These are phyloP conservation scores for Fusarium goolgardi DNA, from an alignment of 2,329 filamentous ascomycete species.

Conservation along the genomic window DNA sequence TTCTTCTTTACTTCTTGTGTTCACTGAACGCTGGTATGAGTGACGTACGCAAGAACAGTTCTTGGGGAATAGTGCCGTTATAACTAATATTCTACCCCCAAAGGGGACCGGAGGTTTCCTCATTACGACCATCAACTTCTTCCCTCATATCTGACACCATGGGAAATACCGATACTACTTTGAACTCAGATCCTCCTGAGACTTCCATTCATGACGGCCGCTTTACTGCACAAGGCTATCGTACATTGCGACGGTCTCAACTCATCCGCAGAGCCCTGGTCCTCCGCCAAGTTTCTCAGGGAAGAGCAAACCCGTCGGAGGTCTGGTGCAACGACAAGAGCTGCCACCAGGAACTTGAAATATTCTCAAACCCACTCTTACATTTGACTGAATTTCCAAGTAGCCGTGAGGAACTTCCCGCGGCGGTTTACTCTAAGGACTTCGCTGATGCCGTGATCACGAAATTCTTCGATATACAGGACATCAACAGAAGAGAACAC, in stretches of 20 bases:
- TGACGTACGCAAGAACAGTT: not conserved
- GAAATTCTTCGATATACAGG: constrained; percentile 17
- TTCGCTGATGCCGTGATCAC: constrained; percentile 35
- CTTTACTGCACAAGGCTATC: constrained; percentile 3
- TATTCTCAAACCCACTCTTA: constrained; percentile 21
- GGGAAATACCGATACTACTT: not conserved
- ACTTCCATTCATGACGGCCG: not conserved
- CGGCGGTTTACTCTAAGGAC: constrained; percentile 32
- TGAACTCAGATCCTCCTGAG: not conserved
- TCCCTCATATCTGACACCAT: not conserved
- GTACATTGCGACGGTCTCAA: constrained; percentile 24
- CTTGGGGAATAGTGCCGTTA: not conserved
- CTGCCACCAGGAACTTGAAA: constrained; percentile 23
- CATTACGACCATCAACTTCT: not conserved
- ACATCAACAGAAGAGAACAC: constrained; percentile 10
- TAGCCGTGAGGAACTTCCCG: constrained; percentile 18
- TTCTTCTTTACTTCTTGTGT: not conserved
- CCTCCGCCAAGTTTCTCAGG: constrained; percentile 33
- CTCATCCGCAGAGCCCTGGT: constrained; percentile 31
- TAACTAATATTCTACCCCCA: not conserved
- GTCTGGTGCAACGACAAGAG: constrained; percentile 36
- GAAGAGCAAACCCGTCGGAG: constrained; percentile 33
- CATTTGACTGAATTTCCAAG: constrained; percentile 10
- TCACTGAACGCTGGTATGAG: not conserved
- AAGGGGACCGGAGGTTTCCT: not conserved